Evolutionary conservation across 2,329 filamentous ascomycete genomes (phyloP).

Genomic region (Colletotrichum scovillei): DNA sequence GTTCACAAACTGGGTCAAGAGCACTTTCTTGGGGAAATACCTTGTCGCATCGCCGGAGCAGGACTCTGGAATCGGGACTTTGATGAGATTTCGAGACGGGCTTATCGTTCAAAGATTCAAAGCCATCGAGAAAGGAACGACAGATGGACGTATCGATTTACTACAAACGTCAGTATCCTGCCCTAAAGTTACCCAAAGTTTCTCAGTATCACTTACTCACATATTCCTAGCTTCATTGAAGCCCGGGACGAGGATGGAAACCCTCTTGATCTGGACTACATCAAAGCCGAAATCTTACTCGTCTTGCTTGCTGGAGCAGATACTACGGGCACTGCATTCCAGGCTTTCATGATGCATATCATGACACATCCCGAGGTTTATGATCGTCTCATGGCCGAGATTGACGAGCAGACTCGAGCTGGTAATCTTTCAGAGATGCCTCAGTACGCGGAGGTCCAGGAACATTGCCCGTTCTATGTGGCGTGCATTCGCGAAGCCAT

Average conservation of each 20-base stretch:
- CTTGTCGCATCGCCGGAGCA: conserved; percentile 65
- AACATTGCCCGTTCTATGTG: conserved; percentile 58
- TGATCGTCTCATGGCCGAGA: conserved; percentile 57
- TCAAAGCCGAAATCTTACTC: conserved; percentile 64
- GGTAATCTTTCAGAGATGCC: conserved; percentile 47
- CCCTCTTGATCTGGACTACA: conserved; percentile 59
- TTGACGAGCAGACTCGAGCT: conserved; percentile 51
- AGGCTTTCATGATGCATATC: conserved; percentile 57
- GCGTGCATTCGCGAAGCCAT: conserved; percentile 63
- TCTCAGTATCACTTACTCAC: too few relatives aligned
- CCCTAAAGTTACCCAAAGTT: too few relatives aligned
- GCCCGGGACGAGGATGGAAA: conserved; percentile 56
- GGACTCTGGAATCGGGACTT: conserved; percentile 62
- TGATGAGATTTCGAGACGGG: conserved; percentile 68
- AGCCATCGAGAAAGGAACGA: conserved; percentile 58
- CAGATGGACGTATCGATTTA: conserved; percentile 58
- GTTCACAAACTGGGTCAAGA: conserved; percentile 66
- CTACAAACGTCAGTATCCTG: conserved; percentile 57
- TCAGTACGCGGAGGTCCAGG: conserved; percentile 55
- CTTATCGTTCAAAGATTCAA: conserved; percentile 59
- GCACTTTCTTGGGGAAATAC: conserved; percentile 61
- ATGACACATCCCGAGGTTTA: conserved; percentile 53
- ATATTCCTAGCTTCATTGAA: conserved; percentile 51
- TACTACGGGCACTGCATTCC: conserved; percentile 62
- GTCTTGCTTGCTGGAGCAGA: conserved; percentile 64